Conservation (phyloP, 2,329 filamentous ascomycete species). For the Aspergillus sp. region DNA sequence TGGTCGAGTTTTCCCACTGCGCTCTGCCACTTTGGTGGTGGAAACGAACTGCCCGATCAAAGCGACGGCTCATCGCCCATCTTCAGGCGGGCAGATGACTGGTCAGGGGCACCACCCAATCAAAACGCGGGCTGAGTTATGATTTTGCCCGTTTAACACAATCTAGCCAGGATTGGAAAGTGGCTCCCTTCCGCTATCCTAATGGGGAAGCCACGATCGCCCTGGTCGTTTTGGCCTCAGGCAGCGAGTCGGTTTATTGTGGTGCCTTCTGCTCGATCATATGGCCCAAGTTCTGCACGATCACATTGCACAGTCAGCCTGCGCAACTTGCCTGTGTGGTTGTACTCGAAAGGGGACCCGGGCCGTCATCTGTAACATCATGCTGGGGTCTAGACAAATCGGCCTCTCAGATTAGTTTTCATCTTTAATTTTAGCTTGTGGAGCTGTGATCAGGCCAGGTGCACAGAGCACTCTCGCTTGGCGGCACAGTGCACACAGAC, state of each 20-base stretch:
- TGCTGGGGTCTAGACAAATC: background rate
- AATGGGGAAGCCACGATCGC: background rate
- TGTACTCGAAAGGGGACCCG: too few species aligned
- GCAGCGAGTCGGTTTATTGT: background rate
- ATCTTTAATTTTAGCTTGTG: conserved; percentile 5
- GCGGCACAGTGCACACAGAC: background rate
- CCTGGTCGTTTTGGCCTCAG: background rate
- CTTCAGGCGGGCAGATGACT: background rate
- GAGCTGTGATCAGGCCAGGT: conserved; percentile 2
- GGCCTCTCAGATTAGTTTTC: background rate
- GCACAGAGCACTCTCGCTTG: conserved; percentile 7
- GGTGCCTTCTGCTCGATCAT: background rate
- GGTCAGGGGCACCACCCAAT: conserved; percentile 1
- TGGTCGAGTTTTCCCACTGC: too few species aligned
- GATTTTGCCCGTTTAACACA: background rate
- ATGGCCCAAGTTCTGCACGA: background rate
- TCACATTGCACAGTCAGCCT: background rate
- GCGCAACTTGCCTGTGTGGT: background rate
- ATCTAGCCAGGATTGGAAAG: background rate
- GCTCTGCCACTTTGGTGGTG: too few species aligned
- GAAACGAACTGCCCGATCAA: too few species aligned
- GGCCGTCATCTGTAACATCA: too few species aligned
- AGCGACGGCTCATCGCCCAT: too few species aligned
- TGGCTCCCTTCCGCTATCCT: background rate
- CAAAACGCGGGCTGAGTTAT: background rate